Base-by-base conservation (phyloP, 73 alveolate genomes). In the Durusdinium trenchii region DNA sequence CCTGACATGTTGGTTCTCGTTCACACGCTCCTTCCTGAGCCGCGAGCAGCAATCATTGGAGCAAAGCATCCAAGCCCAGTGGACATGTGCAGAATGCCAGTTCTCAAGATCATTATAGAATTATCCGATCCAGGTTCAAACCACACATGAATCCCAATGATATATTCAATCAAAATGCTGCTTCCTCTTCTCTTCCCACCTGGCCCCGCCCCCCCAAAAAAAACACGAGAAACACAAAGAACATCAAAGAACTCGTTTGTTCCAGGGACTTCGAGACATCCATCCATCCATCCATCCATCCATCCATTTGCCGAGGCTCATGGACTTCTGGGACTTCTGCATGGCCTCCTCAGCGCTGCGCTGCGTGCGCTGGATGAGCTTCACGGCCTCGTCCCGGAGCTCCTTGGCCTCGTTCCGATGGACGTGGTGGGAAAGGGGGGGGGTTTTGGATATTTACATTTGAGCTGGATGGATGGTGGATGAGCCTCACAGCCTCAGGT, bases 271-370 rank as follows among this genome's bases (percentile, higher is more conserved):
- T 79, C 69, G 3, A 47, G 90, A 32, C 48, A 47, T 79, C 48
- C 90, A 32, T 79, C 48, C 60, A 79, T 67, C 69, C 90, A 12
- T 47, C 48, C 90, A 12, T 79, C n/a, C n/a, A n/a, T n/a, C n/a
- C n/a, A n/a, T n/a, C n/a, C n/a, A n/a, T n/a, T n/a, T n/a, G n/a
- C n/a, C n/a, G n/a, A n/a, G n/a, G n/a, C n/a, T 79, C 90, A 79
- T 79, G 40, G 90, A 79, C 35, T 79, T 79, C 69, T 79, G 69
- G 47, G 90, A 79, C 48, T 79, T 79, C 90, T 47, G 23, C 9
- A 67, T 79, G 48, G 90, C 96, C 96, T 89, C 96, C 67, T 89
- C 96, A 7, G 96, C 96, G 9, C 86, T 73, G 45, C 96, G 64
- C 69, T 71, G 86, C 71, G 40, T 45, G 69, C 96, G 96, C 50